Percentiles rank a stretch among this genome's conserved stretches.
Evolutionary conservation across 2,329 filamentous ascomycete species (phyloP).

Genomic region (Pyrenochaeta sp.): DNA sequence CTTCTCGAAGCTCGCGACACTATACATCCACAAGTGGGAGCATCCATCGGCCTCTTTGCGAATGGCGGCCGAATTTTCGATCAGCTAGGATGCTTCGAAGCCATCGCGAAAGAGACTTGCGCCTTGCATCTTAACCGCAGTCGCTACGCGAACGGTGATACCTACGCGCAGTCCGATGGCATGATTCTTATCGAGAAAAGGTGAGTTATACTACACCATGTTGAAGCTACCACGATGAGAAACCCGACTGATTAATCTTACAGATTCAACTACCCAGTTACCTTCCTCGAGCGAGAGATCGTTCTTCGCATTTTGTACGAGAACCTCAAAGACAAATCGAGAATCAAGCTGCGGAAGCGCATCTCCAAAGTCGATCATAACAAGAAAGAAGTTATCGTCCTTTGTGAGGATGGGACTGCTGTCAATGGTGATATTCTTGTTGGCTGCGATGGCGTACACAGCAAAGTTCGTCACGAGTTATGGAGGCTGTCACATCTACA

Average conservation of each 20-base stretch:
- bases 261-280: conserved; percentile 14
- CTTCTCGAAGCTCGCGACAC: conserved; percentile 21
- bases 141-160: conserved; percentile 1
- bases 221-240: not conserved
- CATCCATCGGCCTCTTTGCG: conserved; percentile 23
- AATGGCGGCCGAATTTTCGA: conserved; percentile 26
- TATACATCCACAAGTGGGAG: conserved; percentile 22
- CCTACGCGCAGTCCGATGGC: not conserved
- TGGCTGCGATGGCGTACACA: conserved; percentile 24
- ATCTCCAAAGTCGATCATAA: conserved; percentile 16
- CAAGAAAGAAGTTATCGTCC: conserved; percentile 13
- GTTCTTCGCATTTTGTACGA: conserved; percentile 18
- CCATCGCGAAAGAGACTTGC: conserved; percentile 1
- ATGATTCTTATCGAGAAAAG: conserved; percentile 1
- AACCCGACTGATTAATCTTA: not conserved
- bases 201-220: not conserved
- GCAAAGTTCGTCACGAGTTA: conserved; percentile 17
- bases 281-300: conserved; percentile 21
- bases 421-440: conserved; percentile 18
- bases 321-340: conserved; percentile 24
- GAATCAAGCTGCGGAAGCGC: conserved; percentile 9
- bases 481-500: conserved; percentile 15
- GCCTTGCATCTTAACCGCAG: not conserved
- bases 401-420: conserved; percentile 14
- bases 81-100: conserved; percentile 20